Base-by-base conservation (phyloP, 768 basidiomycete genomes). In the Tulasnella sp. region DNA sequence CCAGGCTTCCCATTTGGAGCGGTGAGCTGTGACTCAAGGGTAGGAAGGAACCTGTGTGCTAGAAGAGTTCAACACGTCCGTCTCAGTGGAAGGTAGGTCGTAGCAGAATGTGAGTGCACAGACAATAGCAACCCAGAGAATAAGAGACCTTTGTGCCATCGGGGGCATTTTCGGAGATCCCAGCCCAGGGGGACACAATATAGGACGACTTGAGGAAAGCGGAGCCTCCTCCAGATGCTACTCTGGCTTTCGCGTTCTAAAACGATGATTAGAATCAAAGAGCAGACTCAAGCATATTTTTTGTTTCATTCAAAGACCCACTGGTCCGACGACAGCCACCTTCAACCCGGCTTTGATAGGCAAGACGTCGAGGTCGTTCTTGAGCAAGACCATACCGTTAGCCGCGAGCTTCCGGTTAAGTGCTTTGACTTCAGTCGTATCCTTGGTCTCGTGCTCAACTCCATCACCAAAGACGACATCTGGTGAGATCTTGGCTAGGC, bases 201-300 rank as follows among this genome's bases (percentile, higher is more conserved):
- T 86, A 92, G 3, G 82, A 82, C 0, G 87, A 75, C 65, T 86
- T 83, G 42, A 90, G 73, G 2, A 78, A 76, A 0, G 86, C 82
- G 7, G 85, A 84, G 41, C 87, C 87, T 42, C 87, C 88, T 8
- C 83, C 83, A n/a, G 85, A 87, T 48, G 86, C 80, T 3, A 85
- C 74, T 34, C 77, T 70, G 50, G 77, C 79, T 67, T 79, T 79
- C 49, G 79, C 80, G 68, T 85, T 85, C 87, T 12, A 82, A 84
- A 30, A 85, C 86, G 45, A 38, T n/a, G n/a, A n/a, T n/a, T n/a
- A n/a, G n/a, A n/a, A n/a, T n/a, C n/a, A n/a, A n/a, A n/a, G n/a
- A n/a, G n/a, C n/a, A n/a, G n/a, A n/a, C n/a, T n/a, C n/a, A n/a
- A n/a, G n/a, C n/a, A n/a, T n/a, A 82, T 87, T 69, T 79, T 84